These are phyloP conservation scores for Grosmannia serpens DNA, from an alignment of 2,329 filamentous ascomycete species.

Conservation along the genomic window DNA sequence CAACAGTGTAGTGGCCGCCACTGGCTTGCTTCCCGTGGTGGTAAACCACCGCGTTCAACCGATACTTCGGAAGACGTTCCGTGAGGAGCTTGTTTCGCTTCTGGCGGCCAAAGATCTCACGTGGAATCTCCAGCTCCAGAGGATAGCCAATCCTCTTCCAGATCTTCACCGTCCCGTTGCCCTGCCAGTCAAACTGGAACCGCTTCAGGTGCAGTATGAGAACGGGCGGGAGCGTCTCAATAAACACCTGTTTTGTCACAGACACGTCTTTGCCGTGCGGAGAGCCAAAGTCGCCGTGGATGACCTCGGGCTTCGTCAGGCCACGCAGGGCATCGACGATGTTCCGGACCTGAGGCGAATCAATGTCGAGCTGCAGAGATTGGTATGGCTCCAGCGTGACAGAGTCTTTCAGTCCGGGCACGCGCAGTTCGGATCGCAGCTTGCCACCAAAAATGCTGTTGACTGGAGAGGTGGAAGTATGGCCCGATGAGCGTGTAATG, in stretches of 20 bases:
- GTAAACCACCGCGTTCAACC: slow-evolving; percentile 82
- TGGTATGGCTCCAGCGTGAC: slow-evolving; percentile 91
- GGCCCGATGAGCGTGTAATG: slow-evolving; percentile 75
- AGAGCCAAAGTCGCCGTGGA: slow-evolving; percentile 77
- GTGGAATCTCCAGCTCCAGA: slow-evolving; percentile 84
- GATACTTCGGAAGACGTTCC: slow-evolving; percentile 68
- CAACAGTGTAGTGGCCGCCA: slow-evolving; percentile 95
- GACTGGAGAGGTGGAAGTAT: slow-evolving; percentile 63
- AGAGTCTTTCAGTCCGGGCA: slow-evolving; percentile 78
- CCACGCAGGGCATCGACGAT: slow-evolving; percentile 84
- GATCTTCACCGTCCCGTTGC: slow-evolving; percentile 81
- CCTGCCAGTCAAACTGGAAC: slow-evolving; percentile 86
- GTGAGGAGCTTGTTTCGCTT: slow-evolving; percentile 54
- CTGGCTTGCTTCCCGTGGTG: slow-evolving; percentile 96
- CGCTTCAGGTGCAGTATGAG: slow-evolving; percentile 93
- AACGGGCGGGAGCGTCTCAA: slow-evolving; percentile 81
- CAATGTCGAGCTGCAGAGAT: slow-evolving; percentile 89
- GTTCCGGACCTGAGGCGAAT: slow-evolving; percentile 72
- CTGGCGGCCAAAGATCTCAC: slow-evolving; percentile 72
- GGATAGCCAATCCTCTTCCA: slow-evolving; percentile 98
- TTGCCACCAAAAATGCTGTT: slow-evolving; percentile 93
- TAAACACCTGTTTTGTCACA: slow-evolving; percentile 89
- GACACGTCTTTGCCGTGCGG: slow-evolving; percentile 63
- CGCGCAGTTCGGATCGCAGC: slow-evolving; percentile 76
- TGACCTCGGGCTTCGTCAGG: slow-evolving; percentile 69